phyloP scores from a whole-genome alignment of 2,329 filamentous ascomycete species.

The Arachnopeziza araneosa region DNA sequence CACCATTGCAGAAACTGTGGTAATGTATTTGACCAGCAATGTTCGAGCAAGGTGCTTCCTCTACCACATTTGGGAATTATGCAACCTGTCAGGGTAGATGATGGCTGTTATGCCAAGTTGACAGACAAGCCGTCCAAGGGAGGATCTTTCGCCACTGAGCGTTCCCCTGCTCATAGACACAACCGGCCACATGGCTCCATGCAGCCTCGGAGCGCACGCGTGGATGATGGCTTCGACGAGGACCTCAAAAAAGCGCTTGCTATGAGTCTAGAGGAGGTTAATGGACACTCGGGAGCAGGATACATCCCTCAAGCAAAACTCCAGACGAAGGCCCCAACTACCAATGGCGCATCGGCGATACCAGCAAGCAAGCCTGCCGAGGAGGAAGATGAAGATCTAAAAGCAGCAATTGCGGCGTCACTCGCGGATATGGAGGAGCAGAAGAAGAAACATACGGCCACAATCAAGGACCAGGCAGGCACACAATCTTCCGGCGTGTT shows the following conservation, averaged over 20 bases:
- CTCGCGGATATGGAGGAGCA: constrained; percentile 97
- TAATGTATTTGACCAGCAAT: constrained; percentile 94
- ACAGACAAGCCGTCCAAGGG: constrained; percentile 63
- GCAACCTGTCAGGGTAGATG: constrained; percentile 87
- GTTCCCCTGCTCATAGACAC: constrained; percentile 49
- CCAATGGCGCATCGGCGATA: constrained; percentile 31
- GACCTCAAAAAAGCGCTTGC: constrained; percentile 89
- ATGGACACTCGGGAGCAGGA: constrained; percentile 62
- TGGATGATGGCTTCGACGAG: constrained; percentile 89
- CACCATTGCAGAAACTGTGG: constrained; percentile 98
- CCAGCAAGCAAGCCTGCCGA: constrained; percentile 51
- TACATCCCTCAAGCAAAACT: constrained; percentile 63
- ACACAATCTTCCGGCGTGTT: constrained; percentile 46
- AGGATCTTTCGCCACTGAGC: constrained; percentile 35
- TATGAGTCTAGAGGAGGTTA: constrained; percentile 94
- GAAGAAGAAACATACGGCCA: constrained; percentile 82
- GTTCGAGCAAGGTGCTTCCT: constrained; percentile 81
- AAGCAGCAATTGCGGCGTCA: constrained; percentile 91
- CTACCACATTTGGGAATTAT: constrained; percentile 90
- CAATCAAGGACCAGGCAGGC: constrained; percentile 71
- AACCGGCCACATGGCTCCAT: constrained; percentile 58
- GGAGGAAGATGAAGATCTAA: constrained; percentile 88
- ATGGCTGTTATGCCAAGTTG: constrained; percentile 88
- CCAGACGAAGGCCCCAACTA: constrained; percentile 31
- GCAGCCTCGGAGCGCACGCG: constrained; percentile 83